phyloP scores from a whole-genome alignment of 2,329 filamentous ascomycete genomes.

The Fusarium sororula region DNA sequence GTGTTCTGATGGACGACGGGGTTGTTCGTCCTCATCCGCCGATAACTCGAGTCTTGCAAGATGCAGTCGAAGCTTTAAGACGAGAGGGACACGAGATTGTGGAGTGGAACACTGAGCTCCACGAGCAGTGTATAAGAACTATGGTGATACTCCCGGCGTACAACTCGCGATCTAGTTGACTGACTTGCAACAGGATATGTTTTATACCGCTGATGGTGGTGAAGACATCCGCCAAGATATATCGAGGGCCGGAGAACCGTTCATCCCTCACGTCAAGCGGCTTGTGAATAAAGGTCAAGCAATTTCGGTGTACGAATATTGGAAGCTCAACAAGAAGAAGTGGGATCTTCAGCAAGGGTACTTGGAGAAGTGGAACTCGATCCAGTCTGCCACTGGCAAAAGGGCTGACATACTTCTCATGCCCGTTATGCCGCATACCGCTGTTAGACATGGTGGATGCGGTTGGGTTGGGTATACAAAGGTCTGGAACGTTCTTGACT shows the following conservation, averaged over 20 bases:
- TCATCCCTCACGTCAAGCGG: not conserved
- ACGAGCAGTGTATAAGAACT: constrained; percentile 1
- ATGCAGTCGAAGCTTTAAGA: not conserved
- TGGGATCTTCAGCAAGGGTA: not conserved
- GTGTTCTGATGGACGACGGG: not conserved
- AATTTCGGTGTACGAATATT: not conserved
- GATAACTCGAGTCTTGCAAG: not conserved
- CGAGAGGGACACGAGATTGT: not conserved
- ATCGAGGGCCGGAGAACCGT: not conserved
- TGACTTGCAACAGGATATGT: not conserved
- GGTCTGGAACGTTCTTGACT: not conserved
- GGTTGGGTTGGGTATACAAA: constrained; percentile 4
- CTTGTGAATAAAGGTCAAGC: not conserved
- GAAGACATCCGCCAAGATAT: not conserved
- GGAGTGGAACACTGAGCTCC: not conserved
- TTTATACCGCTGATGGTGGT: not conserved
- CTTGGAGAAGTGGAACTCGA: not conserved
- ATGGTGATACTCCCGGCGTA: not conserved
- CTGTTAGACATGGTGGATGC: not conserved
- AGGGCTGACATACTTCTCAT: not conserved
- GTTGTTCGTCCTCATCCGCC: not conserved
- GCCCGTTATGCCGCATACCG: not conserved
- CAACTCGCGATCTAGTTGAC: too few species aligned
- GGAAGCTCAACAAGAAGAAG: not conserved
- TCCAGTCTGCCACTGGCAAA: not conserved